Evolutionary conservation across 257 asterid species (phyloP).

Genomic region (Linderniella brevidens): DNA sequence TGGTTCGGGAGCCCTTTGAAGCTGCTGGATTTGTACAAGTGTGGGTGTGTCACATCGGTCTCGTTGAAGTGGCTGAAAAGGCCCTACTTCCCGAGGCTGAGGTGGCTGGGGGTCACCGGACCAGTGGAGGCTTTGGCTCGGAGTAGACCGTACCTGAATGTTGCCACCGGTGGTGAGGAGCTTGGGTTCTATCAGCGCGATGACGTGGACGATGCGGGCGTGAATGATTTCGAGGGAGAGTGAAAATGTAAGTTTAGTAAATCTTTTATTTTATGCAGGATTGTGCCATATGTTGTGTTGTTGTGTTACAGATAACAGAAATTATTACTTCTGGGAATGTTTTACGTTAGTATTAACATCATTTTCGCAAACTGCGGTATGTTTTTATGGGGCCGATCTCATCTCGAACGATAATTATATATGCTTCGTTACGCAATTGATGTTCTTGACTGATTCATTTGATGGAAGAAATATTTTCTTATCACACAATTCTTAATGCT

Average conservation of each 20-base stretch:
- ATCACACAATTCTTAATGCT: too few relatives aligned
- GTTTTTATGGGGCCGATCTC: too few relatives aligned
- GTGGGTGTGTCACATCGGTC: constrained; percentile 75
- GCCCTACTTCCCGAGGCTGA: constrained; percentile 84
- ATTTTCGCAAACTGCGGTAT: too few relatives aligned
- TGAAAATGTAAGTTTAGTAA: constrained; percentile 77
- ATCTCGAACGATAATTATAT: too few relatives aligned
- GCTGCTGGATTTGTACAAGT: constrained; percentile 68
- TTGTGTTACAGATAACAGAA: too few relatives aligned
- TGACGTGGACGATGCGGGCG: constrained; percentile 28
- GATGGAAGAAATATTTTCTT: too few relatives aligned
- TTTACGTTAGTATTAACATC: too few relatives aligned
- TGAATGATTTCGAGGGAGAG: constrained; percentile 52
- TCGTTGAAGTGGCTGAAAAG: constrained; percentile 70
- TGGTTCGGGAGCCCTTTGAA: constrained; percentile 64
- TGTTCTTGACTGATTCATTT: too few relatives aligned
- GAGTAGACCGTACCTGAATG: constrained; percentile 52
- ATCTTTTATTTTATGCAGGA: too few relatives aligned
- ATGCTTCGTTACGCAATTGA: too few relatives aligned
- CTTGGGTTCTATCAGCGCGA: constrained; percentile 57
- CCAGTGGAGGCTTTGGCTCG: constrained; percentile 35
- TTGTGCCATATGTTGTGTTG: too few relatives aligned
- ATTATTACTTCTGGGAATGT: too few relatives aligned
- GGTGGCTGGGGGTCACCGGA: constrained; percentile 77
- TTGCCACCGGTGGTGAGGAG: constrained; percentile 65